These are phyloP conservation scores for Blepharisma japonicum DNA, from an alignment of 73 alveolate genomes.

Conservation along the genomic window DNA sequence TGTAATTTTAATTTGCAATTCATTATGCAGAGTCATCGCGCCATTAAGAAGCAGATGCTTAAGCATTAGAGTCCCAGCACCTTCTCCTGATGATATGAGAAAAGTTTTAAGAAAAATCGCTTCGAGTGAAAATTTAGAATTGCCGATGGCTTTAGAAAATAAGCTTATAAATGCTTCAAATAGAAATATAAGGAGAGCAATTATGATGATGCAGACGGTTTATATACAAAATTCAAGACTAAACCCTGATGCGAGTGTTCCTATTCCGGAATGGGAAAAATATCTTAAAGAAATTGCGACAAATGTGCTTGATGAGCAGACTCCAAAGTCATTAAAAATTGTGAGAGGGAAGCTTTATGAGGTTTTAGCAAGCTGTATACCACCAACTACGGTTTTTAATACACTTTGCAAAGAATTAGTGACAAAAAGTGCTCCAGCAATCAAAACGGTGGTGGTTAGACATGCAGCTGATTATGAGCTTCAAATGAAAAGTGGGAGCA, in stretches of 20 bases:
- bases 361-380: conserved; percentile 62
- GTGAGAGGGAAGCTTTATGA: conserved; percentile 68
- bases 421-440: conserved; percentile 47
- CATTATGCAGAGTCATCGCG: conserved; percentile 79
- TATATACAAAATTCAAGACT: conserved; percentile 31
- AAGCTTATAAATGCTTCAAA: conserved; percentile 50
- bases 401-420: conserved; percentile 59
- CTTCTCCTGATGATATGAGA: conserved; percentile 65
- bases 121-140: conserved; percentile 54
- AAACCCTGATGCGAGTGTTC: conserved; percentile 33
- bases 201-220: conserved; percentile 59
- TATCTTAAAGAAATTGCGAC: conserved; percentile 45
- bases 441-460: conserved; percentile 63
- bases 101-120: conserved; percentile 51
- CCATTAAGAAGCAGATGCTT: conserved; percentile 95
- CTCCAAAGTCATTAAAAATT: conserved; percentile 49
- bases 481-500: conserved; percentile 83
- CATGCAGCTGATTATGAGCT: conserved; percentile 80
- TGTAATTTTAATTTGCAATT: conserved; percentile 79
- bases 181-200: conserved; percentile 79
- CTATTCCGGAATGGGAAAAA: conserved; percentile 53
- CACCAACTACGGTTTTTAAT: conserved; percentile 63
- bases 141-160: conserved; percentile 46
- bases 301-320: conserved; percentile 39
- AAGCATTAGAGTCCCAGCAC: conserved; percentile 92